These are phyloP conservation scores for Pseudogymnoascus sp. DNA, from an alignment of 2,329 filamentous ascomycete species.

Conservation along the genomic window DNA sequence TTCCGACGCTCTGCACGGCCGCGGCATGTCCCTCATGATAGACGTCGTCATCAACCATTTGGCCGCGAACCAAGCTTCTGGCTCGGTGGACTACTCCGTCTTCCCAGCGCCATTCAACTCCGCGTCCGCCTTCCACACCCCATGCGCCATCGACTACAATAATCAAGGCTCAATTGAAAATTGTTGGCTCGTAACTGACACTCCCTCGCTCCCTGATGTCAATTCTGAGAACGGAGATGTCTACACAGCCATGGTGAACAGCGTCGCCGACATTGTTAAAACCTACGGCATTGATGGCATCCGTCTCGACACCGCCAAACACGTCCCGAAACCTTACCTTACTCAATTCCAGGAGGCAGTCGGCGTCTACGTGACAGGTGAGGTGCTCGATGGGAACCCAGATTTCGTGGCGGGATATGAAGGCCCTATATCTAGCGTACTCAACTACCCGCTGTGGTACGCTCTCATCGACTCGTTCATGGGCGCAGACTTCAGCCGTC, in stretches of 20 bases:
- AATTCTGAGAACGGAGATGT: conserved; percentile 38
- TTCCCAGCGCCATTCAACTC: conserved; percentile 46
- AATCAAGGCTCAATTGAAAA: conserved; percentile 34
- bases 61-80: conserved; percentile 40
- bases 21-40: conserved; percentile 43
- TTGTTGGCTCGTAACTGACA: conserved; percentile 46
- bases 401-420: conserved; percentile 47
- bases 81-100: conserved; percentile 46
- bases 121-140: conserved; percentile 53
- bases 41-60: conserved; percentile 45
- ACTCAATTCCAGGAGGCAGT: conserved; percentile 44
- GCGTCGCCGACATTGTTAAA: conserved; percentile 35
- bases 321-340: conserved; percentile 47
- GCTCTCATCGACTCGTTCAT: conserved; percentile 36
- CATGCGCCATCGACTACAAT: conserved; percentile 50
- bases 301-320: conserved; percentile 41
- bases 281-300: conserved; percentile 43
- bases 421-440: conserved; percentile 19
- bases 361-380: conserved; percentile 54
- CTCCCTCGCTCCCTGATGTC: conserved; percentile 40
- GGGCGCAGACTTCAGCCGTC: neutral
- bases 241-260: conserved; percentile 32
- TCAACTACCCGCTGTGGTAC: conserved; percentile 28
- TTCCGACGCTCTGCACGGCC: conserved; percentile 35
- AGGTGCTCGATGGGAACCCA: conserved; percentile 49